Evolutionary conservation across 2,329 filamentous ascomycete genomes (phyloP), one percentile per base, ranked within the genome.

Genomic region (Talaromyces sp.): DNA sequence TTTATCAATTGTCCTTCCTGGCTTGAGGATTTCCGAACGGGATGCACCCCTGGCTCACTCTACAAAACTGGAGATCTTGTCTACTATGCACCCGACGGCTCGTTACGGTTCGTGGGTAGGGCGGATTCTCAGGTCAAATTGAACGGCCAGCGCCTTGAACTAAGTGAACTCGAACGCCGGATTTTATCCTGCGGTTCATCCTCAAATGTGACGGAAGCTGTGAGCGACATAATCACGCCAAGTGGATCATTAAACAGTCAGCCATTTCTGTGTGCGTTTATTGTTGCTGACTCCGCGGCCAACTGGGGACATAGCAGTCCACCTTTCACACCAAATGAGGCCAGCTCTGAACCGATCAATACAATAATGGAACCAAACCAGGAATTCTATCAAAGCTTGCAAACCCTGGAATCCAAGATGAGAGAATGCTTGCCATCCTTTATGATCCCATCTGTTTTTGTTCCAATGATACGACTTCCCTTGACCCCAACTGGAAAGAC

Each of bases 71-170:
- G 61, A 11, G 61, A 63, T 36, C 22, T 62, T 4, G 58, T 58
- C 2, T 43, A 47, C 16, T 46, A 95, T 74, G 80, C 93, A 2
- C 77, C 84, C 0, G 88, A 94, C 63, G 87, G 88, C 0, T 87
- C 86, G 0, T 77, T 96, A 3, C 71, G 89, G 2, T 90, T 92
- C 35, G 70, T 85, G 7, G 89, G 90, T 8, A 82, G 91, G 32
- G 46, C 48, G 16, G 61, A 63, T n/a, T 51, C 42, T 1, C 61
- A 63, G 32, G 55, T 60, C 30, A 95, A 95, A 68, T 80, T 96
- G 10, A 82, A 89, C 33, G 91, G 91, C 0, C 88, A 93, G 60
- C 80, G 90, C 43, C 17, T 49, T 1, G 47, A 49, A 17, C 47
- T 49, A 3, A 29, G 36, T 17, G 47, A 49, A 17, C 29, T 49